These are phyloP conservation scores for Solanum paucissectum DNA, from an alignment of 257 asterid genomes.

Conservation along the genomic window DNA sequence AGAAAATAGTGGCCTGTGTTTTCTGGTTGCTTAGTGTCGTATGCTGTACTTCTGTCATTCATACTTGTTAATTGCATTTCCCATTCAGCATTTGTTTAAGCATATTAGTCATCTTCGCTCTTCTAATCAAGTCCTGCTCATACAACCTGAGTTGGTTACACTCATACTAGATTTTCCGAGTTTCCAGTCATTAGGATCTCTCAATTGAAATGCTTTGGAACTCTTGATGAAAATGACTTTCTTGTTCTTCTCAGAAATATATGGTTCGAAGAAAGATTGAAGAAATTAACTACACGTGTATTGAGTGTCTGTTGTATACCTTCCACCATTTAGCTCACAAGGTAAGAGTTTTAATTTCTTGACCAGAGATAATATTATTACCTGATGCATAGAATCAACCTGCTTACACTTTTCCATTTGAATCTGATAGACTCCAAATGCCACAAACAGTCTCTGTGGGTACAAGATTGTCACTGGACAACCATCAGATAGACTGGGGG, in stretches of 20 bases:
- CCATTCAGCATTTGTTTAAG: neutral
- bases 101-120: neutral
- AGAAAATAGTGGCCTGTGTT: neutral
- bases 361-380: neutral
- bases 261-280: slow-evolving; percentile 85
- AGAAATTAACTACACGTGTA: slow-evolving; percentile 61
- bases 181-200: neutral
- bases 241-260: slow-evolving; percentile 45
- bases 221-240: neutral
- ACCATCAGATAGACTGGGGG: slow-evolving; percentile 97
- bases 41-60: neutral
- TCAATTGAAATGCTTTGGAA: neutral
- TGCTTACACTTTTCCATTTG: neutral
- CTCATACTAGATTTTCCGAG: neutral
- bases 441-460: slow-evolving; percentile 89
- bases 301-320: slow-evolving; percentile 70
- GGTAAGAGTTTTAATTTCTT: slow-evolving; percentile 30
- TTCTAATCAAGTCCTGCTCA: neutral
- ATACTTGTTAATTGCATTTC: neutral
- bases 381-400: neutral
- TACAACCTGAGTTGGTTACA: neutral
- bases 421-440: slow-evolving; percentile 67
- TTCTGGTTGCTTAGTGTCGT: neutral
- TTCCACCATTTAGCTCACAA: slow-evolving; percentile 87
- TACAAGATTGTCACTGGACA: slow-evolving; percentile 93